A percentile compares a stretch with the other conserved stretches of the same genome.
phyloP scores from a whole-genome alignment of 2,329 filamentous ascomycete genomes.

The Diaporthe citriasiana region DNA sequence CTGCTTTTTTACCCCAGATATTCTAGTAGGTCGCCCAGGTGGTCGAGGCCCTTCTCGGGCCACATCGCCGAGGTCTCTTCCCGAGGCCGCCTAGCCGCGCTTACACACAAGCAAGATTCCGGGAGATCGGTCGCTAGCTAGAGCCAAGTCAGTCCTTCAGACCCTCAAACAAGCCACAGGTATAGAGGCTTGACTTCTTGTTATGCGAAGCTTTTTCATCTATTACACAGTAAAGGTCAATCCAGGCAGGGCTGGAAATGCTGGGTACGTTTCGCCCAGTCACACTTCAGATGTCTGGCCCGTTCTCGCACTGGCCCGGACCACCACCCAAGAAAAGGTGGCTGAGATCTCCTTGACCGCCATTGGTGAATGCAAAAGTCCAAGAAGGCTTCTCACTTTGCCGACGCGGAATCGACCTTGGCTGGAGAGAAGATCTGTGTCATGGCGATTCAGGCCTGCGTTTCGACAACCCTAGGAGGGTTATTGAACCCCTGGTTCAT shows the following conservation, averaged over 20 bases:
- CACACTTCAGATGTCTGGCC: constrained; percentile 1
- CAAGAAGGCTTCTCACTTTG: constrained; percentile 30
- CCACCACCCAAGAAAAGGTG: not conserved
- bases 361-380: constrained; percentile 14
- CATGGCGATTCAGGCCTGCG: constrained; percentile 26
- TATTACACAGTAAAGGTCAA: not conserved
- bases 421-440: constrained; percentile 32
- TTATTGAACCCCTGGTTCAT: not conserved
- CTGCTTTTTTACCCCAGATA: not conserved
- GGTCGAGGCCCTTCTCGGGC: constrained; percentile 13
- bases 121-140: constrained; percentile 24
- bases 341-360: not conserved
- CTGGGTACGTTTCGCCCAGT: constrained; percentile 26
- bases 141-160: constrained; percentile 9
- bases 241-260: constrained; percentile 16
- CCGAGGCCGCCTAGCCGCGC: constrained; percentile 14
- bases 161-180: constrained; percentile 22
- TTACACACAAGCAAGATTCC: not conserved
- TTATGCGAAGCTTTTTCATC: constrained; percentile 5
- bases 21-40: constrained; percentile 15
- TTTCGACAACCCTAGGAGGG: constrained; percentile 9
- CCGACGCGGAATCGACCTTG: constrained; percentile 28
- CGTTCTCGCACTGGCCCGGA: constrained; percentile 1
- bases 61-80: constrained; percentile 19
- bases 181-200: constrained; percentile 8